Conservation (phyloP, 106 monocot genomes). For the Xerophyta viscosa region DNA sequence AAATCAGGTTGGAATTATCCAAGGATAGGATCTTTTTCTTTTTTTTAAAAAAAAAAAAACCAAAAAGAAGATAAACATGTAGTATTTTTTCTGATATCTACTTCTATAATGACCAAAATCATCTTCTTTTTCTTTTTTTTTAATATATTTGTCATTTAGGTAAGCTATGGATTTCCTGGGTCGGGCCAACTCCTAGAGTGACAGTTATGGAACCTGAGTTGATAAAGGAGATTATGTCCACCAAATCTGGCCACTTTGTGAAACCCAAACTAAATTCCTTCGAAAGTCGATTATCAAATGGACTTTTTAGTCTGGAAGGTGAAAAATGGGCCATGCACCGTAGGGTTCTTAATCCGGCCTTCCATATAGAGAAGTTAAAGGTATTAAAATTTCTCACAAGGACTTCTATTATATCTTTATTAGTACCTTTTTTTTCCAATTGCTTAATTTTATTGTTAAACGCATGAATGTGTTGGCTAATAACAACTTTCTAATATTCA, state of each 20-base stretch:
- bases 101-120: too few species aligned
- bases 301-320: constrained; percentile 27
- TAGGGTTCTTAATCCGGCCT: constrained; percentile 38
- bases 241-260: constrained; percentile 24
- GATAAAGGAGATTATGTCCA: constrained; percentile 26
- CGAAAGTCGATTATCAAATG: constrained; percentile 14
- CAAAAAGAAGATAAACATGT: too few species aligned
- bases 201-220: constrained; percentile 27
- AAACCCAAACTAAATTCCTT: constrained; percentile 24
- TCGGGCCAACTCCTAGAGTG: constrained; percentile 31
- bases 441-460: too few species aligned
- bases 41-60: too few species aligned
- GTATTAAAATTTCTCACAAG: constrained; percentile 7
- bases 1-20: too few species aligned
- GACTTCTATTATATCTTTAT: too few species aligned
- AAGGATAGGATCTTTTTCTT: too few species aligned
- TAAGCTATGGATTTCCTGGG: constrained; percentile 30
- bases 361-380: constrained; percentile 53
- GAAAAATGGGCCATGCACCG: constrained; percentile 44
- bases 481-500: background rate
- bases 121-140: too few species aligned
- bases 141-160: too few species aligned
- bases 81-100: too few species aligned
- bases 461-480: too few species aligned
- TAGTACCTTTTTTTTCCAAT: too few species aligned